Conservation (phyloP, 306 rosid genomes). For the Vicia villosa region DNA sequence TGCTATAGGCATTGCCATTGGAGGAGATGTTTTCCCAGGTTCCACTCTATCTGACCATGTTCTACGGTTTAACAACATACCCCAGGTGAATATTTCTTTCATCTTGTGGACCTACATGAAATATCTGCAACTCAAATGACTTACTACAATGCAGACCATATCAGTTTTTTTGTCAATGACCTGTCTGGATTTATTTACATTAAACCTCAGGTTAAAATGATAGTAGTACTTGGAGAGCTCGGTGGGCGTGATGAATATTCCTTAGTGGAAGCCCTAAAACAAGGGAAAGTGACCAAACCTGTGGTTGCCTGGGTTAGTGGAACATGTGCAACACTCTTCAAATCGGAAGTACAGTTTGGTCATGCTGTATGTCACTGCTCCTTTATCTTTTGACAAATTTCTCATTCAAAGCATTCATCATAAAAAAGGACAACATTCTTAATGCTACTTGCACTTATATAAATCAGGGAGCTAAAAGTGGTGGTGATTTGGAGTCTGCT, state of each 20-base stretch:
- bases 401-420: conserved; percentile 28
- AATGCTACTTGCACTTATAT: conserved; percentile 31
- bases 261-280: conserved; percentile 91
- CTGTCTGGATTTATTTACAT: conserved; percentile 39
- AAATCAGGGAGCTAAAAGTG: conserved; percentile 97
- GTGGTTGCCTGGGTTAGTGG: conserved; percentile 99
- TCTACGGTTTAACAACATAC: conserved; percentile 96
- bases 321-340: conserved; percentile 96
- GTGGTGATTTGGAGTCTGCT: conserved; percentile 97
- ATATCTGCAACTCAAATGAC: conserved; percentile 19
- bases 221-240: conserved; percentile 97
- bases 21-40: conserved; percentile 99
- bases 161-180: conserved; percentile 24
- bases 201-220: conserved; percentile 79
- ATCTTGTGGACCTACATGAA: conserved; percentile 31
- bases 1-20: conserved; percentile 89
- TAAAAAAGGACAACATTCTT: conserved; percentile 30
- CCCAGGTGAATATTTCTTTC: conserved; percentile 62
- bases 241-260: conserved; percentile 99
- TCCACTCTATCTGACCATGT: conserved; percentile 98
- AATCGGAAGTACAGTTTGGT: conserved; percentile 99
- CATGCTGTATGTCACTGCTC: conserved; percentile 82
- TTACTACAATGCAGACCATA: conserved; percentile 12
- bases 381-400: conserved; percentile 30
- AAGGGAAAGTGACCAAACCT: conserved; percentile 90